These are phyloP conservation scores for Hansenula lynferdii DNA, from an alignment of 1,139 yeast genomes.

Conservation along the genomic window DNA sequence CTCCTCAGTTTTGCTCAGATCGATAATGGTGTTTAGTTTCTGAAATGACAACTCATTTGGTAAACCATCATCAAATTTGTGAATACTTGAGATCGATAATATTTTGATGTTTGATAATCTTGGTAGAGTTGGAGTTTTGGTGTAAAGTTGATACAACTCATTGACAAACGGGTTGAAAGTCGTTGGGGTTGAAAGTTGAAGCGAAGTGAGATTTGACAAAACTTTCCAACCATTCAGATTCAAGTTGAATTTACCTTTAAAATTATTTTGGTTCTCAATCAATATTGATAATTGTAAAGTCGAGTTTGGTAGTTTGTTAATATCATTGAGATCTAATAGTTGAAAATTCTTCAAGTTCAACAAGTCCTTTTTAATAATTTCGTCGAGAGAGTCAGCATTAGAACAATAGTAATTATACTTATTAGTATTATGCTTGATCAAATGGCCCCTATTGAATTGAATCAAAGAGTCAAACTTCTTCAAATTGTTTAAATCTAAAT, in stretches of 20 bases:
- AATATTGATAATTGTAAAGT: slow-evolving; percentile 17
- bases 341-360: slow-evolving; percentile 20
- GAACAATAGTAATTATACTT: slow-evolving; percentile 18
- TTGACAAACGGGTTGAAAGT: slow-evolving; percentile 16
- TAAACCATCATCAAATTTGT: slow-evolving; percentile 4
- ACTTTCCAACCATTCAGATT: slow-evolving; percentile 11
- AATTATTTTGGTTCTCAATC: slow-evolving; percentile 17
- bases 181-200: slow-evolving; percentile 18
- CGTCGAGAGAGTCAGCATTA: slow-evolving; percentile 11
- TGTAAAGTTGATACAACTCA: slow-evolving; percentile 5
- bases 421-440: slow-evolving; percentile 20
- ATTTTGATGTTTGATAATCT: slow-evolving; percentile 13
- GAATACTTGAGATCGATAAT: slow-evolving; percentile 19
- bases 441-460: slow-evolving; percentile 19
- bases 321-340: slow-evolving; percentile 18
- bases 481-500: slow-evolving; percentile 22
- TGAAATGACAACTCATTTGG: slow-evolving; percentile 15
- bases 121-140: not conserved
- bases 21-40: slow-evolving; percentile 17
- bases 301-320: slow-evolving; percentile 19
- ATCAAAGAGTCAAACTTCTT: slow-evolving; percentile 22
- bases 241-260: slow-evolving; percentile 11
- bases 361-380: slow-evolving; percentile 14
- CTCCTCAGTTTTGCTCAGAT: slow-evolving; percentile 14
- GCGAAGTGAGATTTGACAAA: slow-evolving; percentile 12